phyloP scores from a whole-genome alignment of 2,329 filamentous ascomycete genomes.

The Fusarium sp. region DNA sequence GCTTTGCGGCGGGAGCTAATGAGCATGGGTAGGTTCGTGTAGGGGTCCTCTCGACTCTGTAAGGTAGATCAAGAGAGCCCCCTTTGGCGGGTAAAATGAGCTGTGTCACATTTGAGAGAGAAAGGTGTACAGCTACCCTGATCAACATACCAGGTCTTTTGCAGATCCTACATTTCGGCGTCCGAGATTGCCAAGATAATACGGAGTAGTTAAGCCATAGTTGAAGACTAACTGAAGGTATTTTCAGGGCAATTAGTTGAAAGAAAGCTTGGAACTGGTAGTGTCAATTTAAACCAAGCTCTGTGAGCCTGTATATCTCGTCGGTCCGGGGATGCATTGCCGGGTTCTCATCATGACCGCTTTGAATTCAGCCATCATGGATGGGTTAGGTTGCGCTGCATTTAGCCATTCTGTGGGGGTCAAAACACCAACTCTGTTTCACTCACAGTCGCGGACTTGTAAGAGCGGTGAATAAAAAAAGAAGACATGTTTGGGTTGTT shows the following conservation, averaged over 20 bases:
- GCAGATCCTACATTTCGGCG: neutral
- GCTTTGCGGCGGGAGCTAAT: slow-evolving; percentile 20
- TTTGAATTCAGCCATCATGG: slow-evolving; percentile 20
- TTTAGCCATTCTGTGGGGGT: slow-evolving; percentile 21
- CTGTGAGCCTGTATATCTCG: neutral
- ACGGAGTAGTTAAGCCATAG: too few relatives aligned
- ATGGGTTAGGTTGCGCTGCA: slow-evolving; percentile 10
- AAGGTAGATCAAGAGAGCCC: slow-evolving; percentile 3
- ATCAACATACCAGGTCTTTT: neutral
- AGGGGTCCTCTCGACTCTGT: neutral
- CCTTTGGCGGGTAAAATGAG: neutral
- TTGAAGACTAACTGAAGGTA: neutral
- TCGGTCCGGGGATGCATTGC: slow-evolving; percentile 7
- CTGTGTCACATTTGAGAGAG: slow-evolving; percentile 10
- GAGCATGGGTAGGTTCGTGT: slow-evolving; percentile 1
- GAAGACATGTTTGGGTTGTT: neutral
- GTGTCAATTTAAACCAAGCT: neutral
- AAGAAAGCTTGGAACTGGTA: neutral
- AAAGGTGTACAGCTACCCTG: neutral
- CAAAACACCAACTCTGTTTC: slow-evolving; percentile 10
- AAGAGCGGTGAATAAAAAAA: slow-evolving; percentile 10
- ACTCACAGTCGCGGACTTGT: neutral
- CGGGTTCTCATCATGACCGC: slow-evolving; percentile 21
- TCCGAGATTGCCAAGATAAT: slow-evolving; percentile 1
- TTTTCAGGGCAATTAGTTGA: neutral